A percentile compares a stretch with the other conserved stretches of the same genome.
These are phyloP conservation scores for Stenocarpella maydis DNA, from an alignment of 2,329 filamentous ascomycete species.

Conservation along the genomic window DNA sequence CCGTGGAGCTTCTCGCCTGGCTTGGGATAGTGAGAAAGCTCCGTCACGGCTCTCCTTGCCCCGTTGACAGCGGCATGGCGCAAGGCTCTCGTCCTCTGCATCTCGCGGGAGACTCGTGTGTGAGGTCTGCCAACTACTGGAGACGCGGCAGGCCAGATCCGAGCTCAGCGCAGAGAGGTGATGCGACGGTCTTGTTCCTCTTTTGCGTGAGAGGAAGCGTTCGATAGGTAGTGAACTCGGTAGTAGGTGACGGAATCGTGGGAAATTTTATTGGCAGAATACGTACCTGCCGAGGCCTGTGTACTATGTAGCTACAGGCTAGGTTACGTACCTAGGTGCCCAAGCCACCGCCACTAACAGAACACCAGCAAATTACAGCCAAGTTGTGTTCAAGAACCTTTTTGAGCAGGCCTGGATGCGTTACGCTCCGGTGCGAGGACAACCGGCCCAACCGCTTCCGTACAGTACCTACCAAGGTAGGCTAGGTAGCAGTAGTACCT, in stretches of 20 bases:
- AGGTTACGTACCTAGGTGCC: not conserved
- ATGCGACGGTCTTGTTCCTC: not conserved
- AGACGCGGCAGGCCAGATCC: not conserved
- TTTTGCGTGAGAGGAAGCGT: not conserved
- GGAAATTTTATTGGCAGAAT: slow-evolving; percentile 6
- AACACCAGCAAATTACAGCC: not conserved
- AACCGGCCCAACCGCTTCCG: slow-evolving; percentile 19
- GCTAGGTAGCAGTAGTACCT: too few relatives aligned
- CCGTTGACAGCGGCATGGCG: slow-evolving; percentile 45
- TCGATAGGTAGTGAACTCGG: not conserved
- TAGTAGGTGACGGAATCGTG: not conserved
- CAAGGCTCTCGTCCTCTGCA: slow-evolving; percentile 48
- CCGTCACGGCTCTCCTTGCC: slow-evolving; percentile 71
- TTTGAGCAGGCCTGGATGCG: not conserved
- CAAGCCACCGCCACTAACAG: not conserved
- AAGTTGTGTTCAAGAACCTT: slow-evolving; percentile 22
- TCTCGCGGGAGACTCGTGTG: slow-evolving; percentile 16
- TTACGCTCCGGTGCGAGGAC: slow-evolving; percentile 1
- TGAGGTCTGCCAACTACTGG: slow-evolving; percentile 10
- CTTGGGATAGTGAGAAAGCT: slow-evolving; percentile 77
- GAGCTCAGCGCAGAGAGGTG: not conserved
- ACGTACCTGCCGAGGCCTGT: not conserved
- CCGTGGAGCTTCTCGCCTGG: slow-evolving; percentile 89
- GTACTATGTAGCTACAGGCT: too few relatives aligned
- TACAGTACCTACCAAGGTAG: too few relatives aligned